Evolutionary conservation across 2,329 filamentous ascomycete species (phyloP).

Genomic region (Sordariomycetes sp.): DNA sequence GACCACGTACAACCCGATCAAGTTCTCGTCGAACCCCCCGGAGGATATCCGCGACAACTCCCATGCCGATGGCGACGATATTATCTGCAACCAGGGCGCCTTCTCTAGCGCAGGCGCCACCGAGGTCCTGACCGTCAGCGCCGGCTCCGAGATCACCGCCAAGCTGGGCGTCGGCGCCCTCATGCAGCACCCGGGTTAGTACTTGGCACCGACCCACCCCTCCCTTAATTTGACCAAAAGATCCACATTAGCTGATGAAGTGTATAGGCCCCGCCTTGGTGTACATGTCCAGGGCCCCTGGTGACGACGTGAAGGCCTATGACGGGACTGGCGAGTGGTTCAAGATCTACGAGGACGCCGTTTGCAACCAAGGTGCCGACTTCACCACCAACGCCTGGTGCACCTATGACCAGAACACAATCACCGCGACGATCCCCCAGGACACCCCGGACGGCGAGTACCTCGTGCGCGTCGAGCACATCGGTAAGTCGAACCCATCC

Average conservation of each 20-base stretch:
- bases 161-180: slow-evolving; percentile 10
- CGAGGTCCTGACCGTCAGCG: slow-evolving; percentile 13
- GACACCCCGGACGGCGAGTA: slow-evolving; percentile 24
- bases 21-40: slow-evolving; percentile 15
- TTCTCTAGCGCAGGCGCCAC: slow-evolving; percentile 11
- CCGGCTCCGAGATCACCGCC: slow-evolving; percentile 12
- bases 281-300: slow-evolving; percentile 16
- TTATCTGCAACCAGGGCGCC: slow-evolving; percentile 18
- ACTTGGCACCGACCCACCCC: too few species aligned
- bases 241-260: too few species aligned
- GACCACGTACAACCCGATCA: slow-evolving; percentile 16
- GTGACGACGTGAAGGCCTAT: slow-evolving; percentile 14
- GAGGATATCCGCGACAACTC: slow-evolving; percentile 13
- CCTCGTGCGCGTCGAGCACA: slow-evolving; percentile 22
- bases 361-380: slow-evolving; percentile 11
- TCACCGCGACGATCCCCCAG: slow-evolving; percentile 22
- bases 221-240: too few species aligned
- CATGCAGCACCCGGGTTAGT: slow-evolving; percentile 11
- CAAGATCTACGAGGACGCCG: slow-evolving; percentile 13
- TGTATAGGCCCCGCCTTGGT: slow-evolving; percentile 10
- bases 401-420: slow-evolving; percentile 11
- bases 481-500: slow-evolving; percentile 15
- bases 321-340: slow-evolving; percentile 17
- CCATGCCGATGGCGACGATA: slow-evolving; percentile 12
- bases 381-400: slow-evolving; percentile 13